Evolutionary conservation across 441 rosid species (phyloP), one percentile per base, ranked within the genome.

Genomic region (Bocquillonia castaneifolia): DNA sequence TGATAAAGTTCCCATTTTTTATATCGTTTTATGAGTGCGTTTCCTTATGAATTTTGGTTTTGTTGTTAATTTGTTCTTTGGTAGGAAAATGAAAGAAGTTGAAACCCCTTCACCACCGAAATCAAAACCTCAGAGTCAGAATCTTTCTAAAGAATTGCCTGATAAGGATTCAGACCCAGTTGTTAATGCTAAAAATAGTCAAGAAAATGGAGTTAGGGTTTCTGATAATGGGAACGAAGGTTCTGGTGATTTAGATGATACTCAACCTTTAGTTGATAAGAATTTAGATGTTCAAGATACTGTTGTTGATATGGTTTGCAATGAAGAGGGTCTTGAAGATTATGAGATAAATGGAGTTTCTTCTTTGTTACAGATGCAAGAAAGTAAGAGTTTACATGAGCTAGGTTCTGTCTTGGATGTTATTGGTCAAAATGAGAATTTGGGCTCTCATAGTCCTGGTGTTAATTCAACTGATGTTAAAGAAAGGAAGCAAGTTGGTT

Each of bases 331-430:
- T 42, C 78, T 81, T 7, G 89, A 80, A 50, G 91, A 83, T 80
- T 74, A 76, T 47, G 87, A 79, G 47, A 76, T 83, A 78, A 84
- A 84, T 78, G 94, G 86, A 36, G 85, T 75, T 53, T 84, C 91
- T 9, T 84, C 89, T 17, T 62, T 85, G 80, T 67, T 85, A 69
- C 69, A 77, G 63, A 82, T 83, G 88, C 78, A 73, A 63, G 82
- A 50, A 36, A 71, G 72, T 59, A 77, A 64, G 72, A 36, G 61
- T 60, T 72, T 20, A 17, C 45, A 58, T 57, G 81, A 70, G 68
- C 59, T 78, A 57, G 78, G 59, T 39, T 48, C 82, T 67, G 78
- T 74, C 62, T 44, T 76, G 68, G 78, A 74, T 58, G 78, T 54
- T 37, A 72, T 74, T 51, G 77, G 71, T 47, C 52, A 47, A 72